Evolutionary conservation across 2,329 filamentous ascomycete species (phyloP).

Genomic region (Fusarium globosum): DNA sequence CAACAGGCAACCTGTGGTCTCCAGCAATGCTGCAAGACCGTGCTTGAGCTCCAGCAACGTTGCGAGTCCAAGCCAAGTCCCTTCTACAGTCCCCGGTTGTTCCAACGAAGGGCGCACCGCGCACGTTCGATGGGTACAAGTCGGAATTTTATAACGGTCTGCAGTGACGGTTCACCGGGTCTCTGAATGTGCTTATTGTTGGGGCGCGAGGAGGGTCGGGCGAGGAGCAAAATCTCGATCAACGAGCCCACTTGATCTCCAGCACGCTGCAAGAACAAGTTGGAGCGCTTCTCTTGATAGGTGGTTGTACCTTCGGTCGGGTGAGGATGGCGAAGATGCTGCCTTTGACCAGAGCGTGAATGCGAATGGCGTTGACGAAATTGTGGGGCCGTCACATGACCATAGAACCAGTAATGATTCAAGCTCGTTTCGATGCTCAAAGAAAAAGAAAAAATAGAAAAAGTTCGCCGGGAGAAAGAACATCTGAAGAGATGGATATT

Average conservation of each 20-base stretch:
- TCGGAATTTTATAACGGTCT: slow-evolving; percentile 25
- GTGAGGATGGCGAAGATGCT: neutral
- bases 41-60: slow-evolving; percentile 1
- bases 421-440: neutral
- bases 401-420: rapidly evolving
- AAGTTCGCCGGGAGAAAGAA: no score
- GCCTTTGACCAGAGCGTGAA: neutral
- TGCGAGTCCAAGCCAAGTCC: slow-evolving; percentile 6
- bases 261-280: slow-evolving; percentile 17
- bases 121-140: slow-evolving; percentile 21
- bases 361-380: neutral
- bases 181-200: neutral
- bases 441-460: rapidly evolving
- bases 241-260: neutral
- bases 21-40: slow-evolving; percentile 11
- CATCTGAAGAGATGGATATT: rapidly evolving
- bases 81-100: slow-evolving; percentile 25
- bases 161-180: slow-evolving; percentile 2
- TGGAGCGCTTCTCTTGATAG: neutral
- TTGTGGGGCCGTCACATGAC: neutral
- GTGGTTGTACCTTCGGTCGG: neutral
- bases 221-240: neutral
- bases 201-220: neutral
- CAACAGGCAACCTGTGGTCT: slow-evolving; percentile 11
- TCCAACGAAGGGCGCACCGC: slow-evolving; percentile 10